Evolutionary conservation across 129 eudicot species (phyloP), one percentile per base, ranked within the genome.

Genomic region (Lactuca saligna): DNA sequence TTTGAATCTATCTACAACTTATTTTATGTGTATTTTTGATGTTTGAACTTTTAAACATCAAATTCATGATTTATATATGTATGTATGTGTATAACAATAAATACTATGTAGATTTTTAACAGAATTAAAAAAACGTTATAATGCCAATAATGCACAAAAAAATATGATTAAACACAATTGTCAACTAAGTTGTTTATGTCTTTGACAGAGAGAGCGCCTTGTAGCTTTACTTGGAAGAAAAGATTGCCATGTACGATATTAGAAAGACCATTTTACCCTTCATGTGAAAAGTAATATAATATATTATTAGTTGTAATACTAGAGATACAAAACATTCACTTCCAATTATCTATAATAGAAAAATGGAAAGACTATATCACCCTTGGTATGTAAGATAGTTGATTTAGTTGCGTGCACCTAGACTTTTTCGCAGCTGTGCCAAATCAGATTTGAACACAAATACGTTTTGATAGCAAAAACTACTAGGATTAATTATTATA

Each of bases 201-300:
- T 42, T 8, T 42, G 5, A 35, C 4, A 3, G 38, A 42, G 3
- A 42, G 49, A 42, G 12, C 13, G 51, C 51, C 4, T 35, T 46
- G 51, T 65, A 65, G 39, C 69, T 65, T 65, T 46, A 44, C 69
- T 46, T 25, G 57, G 41, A 44, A 25, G 69, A 65, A 14, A 65
- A 65, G 69, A 46, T 65, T 65, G 4, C 15, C 51, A 46, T 12
- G 51, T 46, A 46, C 48, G 3, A 41, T 41, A 7, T 41, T 41
- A 7, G 12, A 8, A 41, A 41, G 12, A 7, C 51, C 51, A 46
- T 46, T 10, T 11, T 12, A 12, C 51, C 51, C 49, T 42, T 42
- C 13, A 9, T 42, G 4, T 42, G 49, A 8, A 9, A 39, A 39
- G 6, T 7, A 4, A 39, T 39, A 2, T 7, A 39, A 39, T 6